phyloP scores from a whole-genome alignment of 2,329 filamentous ascomycete species.

The Exophiala spinifera region DNA sequence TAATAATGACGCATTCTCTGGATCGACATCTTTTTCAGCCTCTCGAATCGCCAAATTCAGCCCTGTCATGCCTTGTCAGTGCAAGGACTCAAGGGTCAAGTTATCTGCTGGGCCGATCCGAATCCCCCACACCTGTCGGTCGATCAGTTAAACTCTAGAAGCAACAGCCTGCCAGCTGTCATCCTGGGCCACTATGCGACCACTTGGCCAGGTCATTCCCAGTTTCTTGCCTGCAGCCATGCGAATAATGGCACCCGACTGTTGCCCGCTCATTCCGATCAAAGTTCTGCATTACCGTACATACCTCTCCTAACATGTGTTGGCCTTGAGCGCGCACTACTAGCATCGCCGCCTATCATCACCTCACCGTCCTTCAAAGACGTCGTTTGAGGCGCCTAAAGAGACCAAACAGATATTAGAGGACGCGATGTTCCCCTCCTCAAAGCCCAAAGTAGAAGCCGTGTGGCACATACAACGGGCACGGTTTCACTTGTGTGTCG shows the following conservation, averaged over 20 bases:
- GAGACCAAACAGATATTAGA: slow-evolving; percentile 30
- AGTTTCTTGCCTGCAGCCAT: not conserved
- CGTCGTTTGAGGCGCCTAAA: not conserved
- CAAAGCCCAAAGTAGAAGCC: not conserved
- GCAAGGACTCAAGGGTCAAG: not conserved
- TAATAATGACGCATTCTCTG: too few relatives aligned
- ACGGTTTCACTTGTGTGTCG: slow-evolving; percentile 6
- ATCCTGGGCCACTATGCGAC: not conserved
- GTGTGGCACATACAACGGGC: not conserved
- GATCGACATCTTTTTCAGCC: not conserved
- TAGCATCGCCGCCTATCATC: not conserved
- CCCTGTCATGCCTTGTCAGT: too few relatives aligned
- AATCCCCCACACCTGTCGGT: not conserved
- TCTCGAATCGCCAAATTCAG: not conserved
- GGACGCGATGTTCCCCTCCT: not conserved
- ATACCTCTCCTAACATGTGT: too few relatives aligned
- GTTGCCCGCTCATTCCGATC: too few relatives aligned
- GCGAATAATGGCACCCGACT: too few relatives aligned
- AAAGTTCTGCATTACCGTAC: too few relatives aligned
- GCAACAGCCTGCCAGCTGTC: not conserved
- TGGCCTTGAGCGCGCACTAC: too few relatives aligned
- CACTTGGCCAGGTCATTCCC: not conserved
- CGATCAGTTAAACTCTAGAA: not conserved
- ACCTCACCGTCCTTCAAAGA: not conserved
- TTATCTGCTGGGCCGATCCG: not conserved